A percentile compares a stretch with the other conserved stretches of the same genome.
phyloP scores from a whole-genome alignment of 1,139 yeast species.

The Taphrina wiesneri region DNA sequence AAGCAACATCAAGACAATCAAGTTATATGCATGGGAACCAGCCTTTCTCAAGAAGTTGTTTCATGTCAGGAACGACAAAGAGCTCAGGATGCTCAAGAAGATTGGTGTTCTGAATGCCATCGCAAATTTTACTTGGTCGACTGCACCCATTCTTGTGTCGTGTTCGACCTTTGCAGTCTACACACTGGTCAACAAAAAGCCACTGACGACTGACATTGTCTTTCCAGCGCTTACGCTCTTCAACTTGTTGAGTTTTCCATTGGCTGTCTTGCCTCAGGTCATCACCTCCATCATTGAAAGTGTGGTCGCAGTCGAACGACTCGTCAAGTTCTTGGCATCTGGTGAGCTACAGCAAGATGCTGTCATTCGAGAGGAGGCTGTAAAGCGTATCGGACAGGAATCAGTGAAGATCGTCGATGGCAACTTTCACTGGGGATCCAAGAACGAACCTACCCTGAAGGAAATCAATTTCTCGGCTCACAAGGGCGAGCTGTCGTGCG shows the following conservation, averaged over 20 bases:
- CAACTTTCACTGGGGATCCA: conserved; percentile 87
- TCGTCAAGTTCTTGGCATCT: conserved; percentile 68
- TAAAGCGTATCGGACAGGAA: conserved; percentile 60
- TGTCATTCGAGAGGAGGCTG: conserved; percentile 57
- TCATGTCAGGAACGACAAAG: conserved; percentile 84
- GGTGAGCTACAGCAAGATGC: conserved; percentile 84
- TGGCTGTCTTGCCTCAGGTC: conserved; percentile 91
- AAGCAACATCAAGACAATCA: conserved; percentile 86
- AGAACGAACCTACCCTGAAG: conserved; percentile 74
- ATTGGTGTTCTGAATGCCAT: conserved; percentile 78
- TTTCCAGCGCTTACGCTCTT: conserved; percentile 86
- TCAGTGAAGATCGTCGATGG: conserved; percentile 71
- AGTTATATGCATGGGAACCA: conserved; percentile 91
- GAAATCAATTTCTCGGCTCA: conserved; percentile 67
- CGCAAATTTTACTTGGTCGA: conserved; percentile 74
- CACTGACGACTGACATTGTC: conserved; percentile 85
- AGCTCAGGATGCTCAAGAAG: conserved; percentile 70
- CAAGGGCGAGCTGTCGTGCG: conserved; percentile 81
- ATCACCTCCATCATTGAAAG: conserved; percentile 85
- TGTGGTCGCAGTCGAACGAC: conserved; percentile 78
- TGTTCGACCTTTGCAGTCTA: conserved; percentile 88
- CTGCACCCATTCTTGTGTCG: conserved; percentile 88
- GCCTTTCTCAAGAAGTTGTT: conserved; percentile 75
- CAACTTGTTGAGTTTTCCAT: conserved; percentile 83
- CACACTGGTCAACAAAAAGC: conserved; percentile 61